These are phyloP conservation scores for Phialophora macrospora DNA, from an alignment of 2,329 filamentous ascomycete species.

Conservation along the genomic window DNA sequence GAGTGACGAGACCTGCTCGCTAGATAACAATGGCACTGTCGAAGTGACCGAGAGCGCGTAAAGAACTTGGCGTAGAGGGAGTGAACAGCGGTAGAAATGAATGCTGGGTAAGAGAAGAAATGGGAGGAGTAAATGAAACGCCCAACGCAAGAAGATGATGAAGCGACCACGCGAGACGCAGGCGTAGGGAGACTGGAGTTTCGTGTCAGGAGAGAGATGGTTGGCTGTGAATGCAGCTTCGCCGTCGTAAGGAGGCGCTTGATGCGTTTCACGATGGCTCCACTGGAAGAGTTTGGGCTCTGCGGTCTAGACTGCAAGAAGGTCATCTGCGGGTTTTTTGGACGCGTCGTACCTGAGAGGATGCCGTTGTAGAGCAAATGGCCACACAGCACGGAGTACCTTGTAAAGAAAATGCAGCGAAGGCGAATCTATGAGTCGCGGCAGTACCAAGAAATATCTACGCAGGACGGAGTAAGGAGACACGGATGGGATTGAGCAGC, in stretches of 20 bases:
- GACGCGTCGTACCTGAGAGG: neutral
- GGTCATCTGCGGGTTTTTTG: neutral
- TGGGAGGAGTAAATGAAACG: slow-evolving; percentile 24
- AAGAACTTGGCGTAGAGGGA: slow-evolving; percentile 7
- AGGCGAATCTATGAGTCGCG: neutral
- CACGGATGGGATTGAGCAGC: neutral
- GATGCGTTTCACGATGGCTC: slow-evolving; percentile 33
- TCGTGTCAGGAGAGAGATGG: slow-evolving; percentile 31
- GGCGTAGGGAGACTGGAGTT: slow-evolving; percentile 22
- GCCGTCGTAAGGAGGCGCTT: slow-evolving; percentile 31
- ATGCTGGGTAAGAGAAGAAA: slow-evolving; percentile 19
- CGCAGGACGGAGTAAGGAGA: too few species aligned
- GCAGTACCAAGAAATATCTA: neutral
- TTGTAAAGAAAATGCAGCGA: neutral
- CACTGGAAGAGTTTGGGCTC: slow-evolving; percentile 21
- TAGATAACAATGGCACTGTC: slow-evolving; percentile 22
- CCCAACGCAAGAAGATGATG: slow-evolving; percentile 21
- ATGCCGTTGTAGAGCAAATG: neutral
- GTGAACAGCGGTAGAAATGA: slow-evolving; percentile 11
- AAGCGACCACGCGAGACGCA: slow-evolving; percentile 26
- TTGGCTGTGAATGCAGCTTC: slow-evolving; percentile 29
- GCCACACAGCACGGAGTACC: neutral
- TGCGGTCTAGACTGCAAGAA: slow-evolving; percentile 5
- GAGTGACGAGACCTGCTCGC: slow-evolving; percentile 37
- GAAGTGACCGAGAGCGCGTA: slow-evolving; percentile 19